Evolutionary conservation across 192 early-diverging fungal genomes (phyloP).

Genomic region (Backusella parvicylindrica): DNA sequence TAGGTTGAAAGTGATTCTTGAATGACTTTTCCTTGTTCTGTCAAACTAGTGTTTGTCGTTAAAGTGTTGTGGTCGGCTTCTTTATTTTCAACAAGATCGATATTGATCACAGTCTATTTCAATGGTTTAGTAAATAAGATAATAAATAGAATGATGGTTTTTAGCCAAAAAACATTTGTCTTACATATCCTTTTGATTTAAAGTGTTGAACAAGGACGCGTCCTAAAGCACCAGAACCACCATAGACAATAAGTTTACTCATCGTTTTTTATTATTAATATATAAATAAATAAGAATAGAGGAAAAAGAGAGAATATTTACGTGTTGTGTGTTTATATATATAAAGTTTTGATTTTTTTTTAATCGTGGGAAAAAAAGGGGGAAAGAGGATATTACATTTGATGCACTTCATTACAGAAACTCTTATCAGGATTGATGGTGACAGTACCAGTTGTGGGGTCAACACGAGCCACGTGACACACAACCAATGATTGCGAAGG

Average conservation of each 20-base stretch:
- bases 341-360: not conserved
- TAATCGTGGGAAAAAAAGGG: not conserved
- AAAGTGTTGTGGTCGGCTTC: constrained; percentile 74
- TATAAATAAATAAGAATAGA: not conserved
- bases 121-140: too few species aligned
- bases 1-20: constrained; percentile 31
- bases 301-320: not conserved
- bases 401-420: constrained; percentile 8
- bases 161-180: not conserved
- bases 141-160: too few species aligned
- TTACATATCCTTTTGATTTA: constrained; percentile 69
- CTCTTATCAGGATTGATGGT: constrained; percentile 15
- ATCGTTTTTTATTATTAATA: constrained; percentile 28
- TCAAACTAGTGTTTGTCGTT: constrained; percentile 46
- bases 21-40: constrained; percentile 61
- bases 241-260: constrained; percentile 80
- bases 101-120: constrained; percentile 64
- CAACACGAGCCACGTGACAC: constrained; percentile 22
- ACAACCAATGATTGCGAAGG: constrained; percentile 17
- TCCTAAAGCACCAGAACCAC: constrained; percentile 89
- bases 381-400: not conserved
- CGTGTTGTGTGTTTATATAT: not conserved
- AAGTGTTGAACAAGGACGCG: constrained; percentile 69
- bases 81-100: constrained; percentile 71
- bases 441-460: constrained; percentile 25